A percentile compares a stretch with the other conserved stretches of the same genome.
Conservation (phyloP, 2,329 filamentous ascomycete genomes). For the Thyridium curvatum region DNA sequence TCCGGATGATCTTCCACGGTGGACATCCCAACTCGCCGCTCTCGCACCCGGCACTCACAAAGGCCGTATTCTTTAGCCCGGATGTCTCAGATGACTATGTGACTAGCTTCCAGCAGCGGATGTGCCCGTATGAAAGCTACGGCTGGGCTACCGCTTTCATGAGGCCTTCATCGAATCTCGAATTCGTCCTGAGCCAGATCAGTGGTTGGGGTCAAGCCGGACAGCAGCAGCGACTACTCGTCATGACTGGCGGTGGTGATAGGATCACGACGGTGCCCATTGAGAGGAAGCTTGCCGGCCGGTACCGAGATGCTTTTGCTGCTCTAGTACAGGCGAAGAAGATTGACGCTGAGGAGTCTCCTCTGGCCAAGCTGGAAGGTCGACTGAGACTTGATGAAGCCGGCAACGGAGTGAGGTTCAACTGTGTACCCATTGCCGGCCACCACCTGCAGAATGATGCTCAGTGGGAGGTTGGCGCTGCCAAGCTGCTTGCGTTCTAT, state of each 20-base stretch:
- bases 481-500: conserved; percentile 36
- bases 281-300: conserved; percentile 27
- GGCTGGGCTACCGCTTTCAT: conserved; percentile 45
- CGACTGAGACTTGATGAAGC: conserved; percentile 11
- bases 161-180: conserved; percentile 31
- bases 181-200: conserved; percentile 31
- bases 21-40: conserved; percentile 46
- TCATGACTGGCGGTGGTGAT: conserved; percentile 32
- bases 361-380: conserved; percentile 12
- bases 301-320: conserved; percentile 26
- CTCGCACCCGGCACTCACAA: conserved; percentile 40
- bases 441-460: conserved; percentile 50
- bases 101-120: conserved; percentile 30
- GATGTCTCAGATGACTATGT: conserved; percentile 32
- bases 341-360: conserved; percentile 16
- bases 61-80: conserved; percentile 43
- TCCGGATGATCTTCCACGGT: conserved; percentile 38
- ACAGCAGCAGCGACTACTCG: conserved; percentile 23
- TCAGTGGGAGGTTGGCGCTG: conserved; percentile 38
- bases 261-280: conserved; percentile 31
- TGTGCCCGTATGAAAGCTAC: conserved; percentile 44
- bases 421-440: conserved; percentile 34
- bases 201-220: conserved; percentile 13
- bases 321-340: conserved; percentile 20
- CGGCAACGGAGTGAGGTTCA: conserved; percentile 31